Percentiles rank a stretch among this genome's conserved stretches.
phyloP scores from a whole-genome alignment of 2,329 filamentous ascomycete genomes.

The Pezicula neosporulosa region DNA sequence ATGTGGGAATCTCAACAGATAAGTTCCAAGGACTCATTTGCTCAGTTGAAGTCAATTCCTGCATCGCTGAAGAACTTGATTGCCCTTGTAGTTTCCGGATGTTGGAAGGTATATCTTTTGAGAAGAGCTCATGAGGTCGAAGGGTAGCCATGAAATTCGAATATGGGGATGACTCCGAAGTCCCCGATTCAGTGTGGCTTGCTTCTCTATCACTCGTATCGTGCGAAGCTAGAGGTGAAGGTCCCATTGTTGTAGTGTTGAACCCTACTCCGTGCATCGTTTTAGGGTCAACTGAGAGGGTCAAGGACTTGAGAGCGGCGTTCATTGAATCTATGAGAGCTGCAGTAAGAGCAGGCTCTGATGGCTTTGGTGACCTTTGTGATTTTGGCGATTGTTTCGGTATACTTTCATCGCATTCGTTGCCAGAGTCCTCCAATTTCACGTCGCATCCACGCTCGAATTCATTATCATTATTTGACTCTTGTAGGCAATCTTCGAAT shows the following conservation, averaged over 20 bases:
- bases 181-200: not conserved
- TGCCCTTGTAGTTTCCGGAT: too few relatives aligned
- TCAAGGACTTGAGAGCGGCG: not conserved
- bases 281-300: not conserved
- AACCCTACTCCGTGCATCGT: not conserved
- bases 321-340: not conserved
- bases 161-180: not conserved
- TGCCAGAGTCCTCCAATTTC: not conserved
- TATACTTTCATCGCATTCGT: not conserved
- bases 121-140: too few relatives aligned
- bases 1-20: too few relatives aligned
- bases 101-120: too few relatives aligned
- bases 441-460: not conserved
- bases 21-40: too few relatives aligned
- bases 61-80: too few relatives aligned
- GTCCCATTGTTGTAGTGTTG: not conserved
- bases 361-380: not conserved
- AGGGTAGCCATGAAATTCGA: too few relatives aligned
- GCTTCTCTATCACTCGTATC: not conserved
- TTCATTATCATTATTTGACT: not conserved
- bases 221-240: not conserved
- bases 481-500: not conserved
- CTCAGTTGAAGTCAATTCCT: too few relatives aligned
- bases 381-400: not conserved
- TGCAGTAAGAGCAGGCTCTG: not conserved